Conservation (phyloP, 2,329 filamentous ascomycete species). For the Penicillium psychrosexuale region DNA sequence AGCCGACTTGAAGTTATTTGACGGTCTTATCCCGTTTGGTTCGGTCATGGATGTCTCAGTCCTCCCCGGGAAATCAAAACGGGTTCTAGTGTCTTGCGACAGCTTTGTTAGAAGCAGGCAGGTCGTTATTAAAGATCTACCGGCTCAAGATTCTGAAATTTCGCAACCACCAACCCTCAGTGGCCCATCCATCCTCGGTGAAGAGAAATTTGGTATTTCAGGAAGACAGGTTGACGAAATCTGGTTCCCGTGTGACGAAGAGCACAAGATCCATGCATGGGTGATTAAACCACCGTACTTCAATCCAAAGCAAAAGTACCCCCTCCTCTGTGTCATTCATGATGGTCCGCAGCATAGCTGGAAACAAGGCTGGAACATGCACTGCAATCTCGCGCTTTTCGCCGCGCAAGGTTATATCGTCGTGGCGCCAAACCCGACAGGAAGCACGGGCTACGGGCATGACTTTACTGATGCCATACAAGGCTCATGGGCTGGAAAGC, state of each 20-base stretch:
- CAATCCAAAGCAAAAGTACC: constrained; percentile 48
- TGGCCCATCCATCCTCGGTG: constrained; percentile 21
- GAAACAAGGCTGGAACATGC: constrained; percentile 52
- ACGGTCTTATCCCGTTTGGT: constrained; percentile 40
- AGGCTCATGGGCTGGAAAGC: constrained; percentile 53
- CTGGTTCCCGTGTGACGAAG: constrained; percentile 45
- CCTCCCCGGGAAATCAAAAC: constrained; percentile 31
- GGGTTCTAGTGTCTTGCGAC: constrained; percentile 43
- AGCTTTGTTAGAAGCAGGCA: constrained; percentile 45
- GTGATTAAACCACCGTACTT: constrained; percentile 49
- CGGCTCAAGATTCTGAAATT: constrained; percentile 26
- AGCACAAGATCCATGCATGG: constrained; percentile 44
- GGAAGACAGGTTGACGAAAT: constrained; percentile 42
- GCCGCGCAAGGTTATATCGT: constrained; percentile 61
- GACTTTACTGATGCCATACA: constrained; percentile 52
- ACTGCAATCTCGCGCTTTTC: constrained; percentile 55
- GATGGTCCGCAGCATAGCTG: constrained; percentile 52
- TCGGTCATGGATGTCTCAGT: constrained; percentile 39
- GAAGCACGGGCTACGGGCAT: constrained; percentile 57
- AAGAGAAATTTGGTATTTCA: constrained; percentile 41
- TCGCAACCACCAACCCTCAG: not conserved
- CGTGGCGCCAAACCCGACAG: constrained; percentile 57
- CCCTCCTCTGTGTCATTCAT: constrained; percentile 53
- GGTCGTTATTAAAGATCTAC: constrained; percentile 41
- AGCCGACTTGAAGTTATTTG: constrained; percentile 30